phyloP scores from a whole-genome alignment of 768 basidiomycete species.

The Trametes elegans region DNA sequence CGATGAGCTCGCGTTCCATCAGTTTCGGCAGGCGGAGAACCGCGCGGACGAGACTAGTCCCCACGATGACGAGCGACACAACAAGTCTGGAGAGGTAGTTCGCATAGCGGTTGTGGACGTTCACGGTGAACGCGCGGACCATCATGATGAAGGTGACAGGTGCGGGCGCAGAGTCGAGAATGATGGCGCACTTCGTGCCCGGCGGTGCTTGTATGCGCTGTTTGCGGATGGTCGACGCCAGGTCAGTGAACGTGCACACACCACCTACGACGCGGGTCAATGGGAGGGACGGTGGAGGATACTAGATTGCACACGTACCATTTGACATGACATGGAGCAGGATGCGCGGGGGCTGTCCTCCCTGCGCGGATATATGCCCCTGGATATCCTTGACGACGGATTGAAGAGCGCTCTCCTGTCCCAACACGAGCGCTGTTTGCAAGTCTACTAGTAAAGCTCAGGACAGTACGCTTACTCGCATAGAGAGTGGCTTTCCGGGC shows the following conservation, averaged over 20 bases:
- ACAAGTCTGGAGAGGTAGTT: not conserved
- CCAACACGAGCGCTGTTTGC: not conserved
- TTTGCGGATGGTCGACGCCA: not conserved
- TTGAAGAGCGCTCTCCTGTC: not conserved
- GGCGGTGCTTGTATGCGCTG: not conserved
- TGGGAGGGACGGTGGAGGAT: not conserved
- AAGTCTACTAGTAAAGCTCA: not conserved
- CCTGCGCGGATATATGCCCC: too few species aligned
- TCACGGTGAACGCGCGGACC: slow-evolving; percentile 17
- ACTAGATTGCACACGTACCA: not conserved
- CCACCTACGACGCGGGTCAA: not conserved
- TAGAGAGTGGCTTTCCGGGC: not conserved
- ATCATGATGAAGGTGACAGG: not conserved
- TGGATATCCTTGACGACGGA: not conserved
- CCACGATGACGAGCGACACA: not conserved
- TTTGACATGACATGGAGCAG: slow-evolving; percentile 5
- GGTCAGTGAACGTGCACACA: not conserved
- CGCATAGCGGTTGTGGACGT: slow-evolving; percentile 1
- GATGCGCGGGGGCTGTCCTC: not conserved
- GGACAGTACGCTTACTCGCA: not conserved
- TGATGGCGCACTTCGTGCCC: slow-evolving; percentile 7
- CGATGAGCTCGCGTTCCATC: not conserved
- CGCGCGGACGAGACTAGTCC: not conserved
- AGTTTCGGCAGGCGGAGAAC: not conserved
- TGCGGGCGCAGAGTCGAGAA: slow-evolving; percentile 23